phyloP scores from a whole-genome alignment of 768 basidiomycete species.

The Sporobolomyces roseus region DNA sequence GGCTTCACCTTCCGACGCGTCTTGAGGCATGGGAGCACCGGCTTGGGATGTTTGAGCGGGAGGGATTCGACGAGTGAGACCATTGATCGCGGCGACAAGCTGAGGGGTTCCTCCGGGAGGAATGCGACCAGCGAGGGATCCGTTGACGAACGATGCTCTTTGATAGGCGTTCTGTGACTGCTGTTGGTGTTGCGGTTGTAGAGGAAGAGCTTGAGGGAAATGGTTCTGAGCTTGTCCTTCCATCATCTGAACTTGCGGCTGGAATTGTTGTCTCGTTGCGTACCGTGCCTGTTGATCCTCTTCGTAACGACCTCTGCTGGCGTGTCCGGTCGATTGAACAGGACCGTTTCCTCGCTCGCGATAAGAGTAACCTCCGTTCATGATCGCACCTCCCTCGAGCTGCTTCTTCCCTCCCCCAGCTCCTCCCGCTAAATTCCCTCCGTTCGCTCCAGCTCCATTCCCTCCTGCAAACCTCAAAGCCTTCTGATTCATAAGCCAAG shows the following conservation, averaged over 20 bases:
- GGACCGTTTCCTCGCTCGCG: background rate
- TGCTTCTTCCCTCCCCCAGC: too few relatives aligned
- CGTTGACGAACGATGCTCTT: background rate
- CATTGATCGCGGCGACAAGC: slow-evolving; percentile 42
- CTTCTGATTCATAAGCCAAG: slow-evolving; percentile 23
- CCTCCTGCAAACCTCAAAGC: background rate
- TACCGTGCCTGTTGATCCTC: slow-evolving; percentile 16
- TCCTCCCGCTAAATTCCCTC: background rate
- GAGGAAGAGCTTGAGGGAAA: background rate
- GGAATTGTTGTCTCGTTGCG: background rate
- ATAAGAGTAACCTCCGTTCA: background rate
- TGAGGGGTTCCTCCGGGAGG: slow-evolving; percentile 29
- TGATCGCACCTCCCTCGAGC: background rate
- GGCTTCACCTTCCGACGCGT: too few relatives aligned
- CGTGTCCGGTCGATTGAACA: background rate
- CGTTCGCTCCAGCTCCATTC: background rate
- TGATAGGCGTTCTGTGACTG: too few relatives aligned
- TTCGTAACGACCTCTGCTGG: slow-evolving; percentile 7
- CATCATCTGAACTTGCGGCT: too few relatives aligned
- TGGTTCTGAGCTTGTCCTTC: too few relatives aligned
- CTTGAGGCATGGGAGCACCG: too few relatives aligned
- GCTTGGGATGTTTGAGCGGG: slow-evolving; percentile 7
- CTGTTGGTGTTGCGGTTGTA: background rate
- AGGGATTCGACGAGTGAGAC: slow-evolving; percentile 36
- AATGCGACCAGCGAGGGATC: slow-evolving; percentile 3